Conservation (phyloP, 805 yeast genomes). For the Ogataea haglerorum region DNA sequence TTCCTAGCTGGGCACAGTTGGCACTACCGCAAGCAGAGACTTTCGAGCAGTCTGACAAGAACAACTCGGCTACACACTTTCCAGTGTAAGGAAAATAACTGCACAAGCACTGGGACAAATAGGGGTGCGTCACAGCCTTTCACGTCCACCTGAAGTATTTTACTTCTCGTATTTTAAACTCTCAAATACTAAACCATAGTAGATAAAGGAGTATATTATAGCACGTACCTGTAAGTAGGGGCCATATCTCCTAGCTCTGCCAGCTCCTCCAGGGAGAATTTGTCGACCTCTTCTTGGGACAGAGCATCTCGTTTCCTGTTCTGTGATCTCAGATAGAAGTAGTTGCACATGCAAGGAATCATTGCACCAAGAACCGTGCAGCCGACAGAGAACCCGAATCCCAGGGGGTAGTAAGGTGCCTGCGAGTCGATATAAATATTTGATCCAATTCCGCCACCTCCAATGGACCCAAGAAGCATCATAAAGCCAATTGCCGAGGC, state of each 20-base stretch:
- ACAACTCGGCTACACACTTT: too few relatives aligned
- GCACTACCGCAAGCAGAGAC: slow-evolving; percentile 21
- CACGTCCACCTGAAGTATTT: slow-evolving; percentile 27
- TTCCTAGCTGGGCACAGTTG: slow-evolving; percentile 28
- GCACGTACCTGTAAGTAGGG: slow-evolving; percentile 36
- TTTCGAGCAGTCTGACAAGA: slow-evolving; percentile 29
- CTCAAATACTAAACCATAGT: not conserved
- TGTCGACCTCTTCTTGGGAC: slow-evolving; percentile 18
- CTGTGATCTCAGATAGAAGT: slow-evolving; percentile 12
- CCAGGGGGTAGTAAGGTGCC: slow-evolving; percentile 20
- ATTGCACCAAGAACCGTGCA: slow-evolving; percentile 19
- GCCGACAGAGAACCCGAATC: slow-evolving; percentile 20
- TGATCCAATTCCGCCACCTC: slow-evolving; percentile 21
- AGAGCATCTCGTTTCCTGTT: slow-evolving; percentile 9
- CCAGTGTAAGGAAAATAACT: slow-evolving; percentile 30
- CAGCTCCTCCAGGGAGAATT: slow-evolving; percentile 30
- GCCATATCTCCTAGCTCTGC: slow-evolving; percentile 40
- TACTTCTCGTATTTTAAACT: slow-evolving; percentile 22
- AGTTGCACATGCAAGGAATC: slow-evolving; percentile 19
- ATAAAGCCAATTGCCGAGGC: slow-evolving; percentile 43
- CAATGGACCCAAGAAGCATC: slow-evolving; percentile 38
- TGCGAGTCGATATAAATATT: slow-evolving; percentile 15
- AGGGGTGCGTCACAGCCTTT: slow-evolving; percentile 28
- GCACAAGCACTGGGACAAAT: slow-evolving; percentile 30
- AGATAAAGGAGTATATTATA: not conserved